These are phyloP conservation scores for Tilletia walkeri DNA, from an alignment of 1,284 basidiomycete species.

Conservation along the genomic window DNA sequence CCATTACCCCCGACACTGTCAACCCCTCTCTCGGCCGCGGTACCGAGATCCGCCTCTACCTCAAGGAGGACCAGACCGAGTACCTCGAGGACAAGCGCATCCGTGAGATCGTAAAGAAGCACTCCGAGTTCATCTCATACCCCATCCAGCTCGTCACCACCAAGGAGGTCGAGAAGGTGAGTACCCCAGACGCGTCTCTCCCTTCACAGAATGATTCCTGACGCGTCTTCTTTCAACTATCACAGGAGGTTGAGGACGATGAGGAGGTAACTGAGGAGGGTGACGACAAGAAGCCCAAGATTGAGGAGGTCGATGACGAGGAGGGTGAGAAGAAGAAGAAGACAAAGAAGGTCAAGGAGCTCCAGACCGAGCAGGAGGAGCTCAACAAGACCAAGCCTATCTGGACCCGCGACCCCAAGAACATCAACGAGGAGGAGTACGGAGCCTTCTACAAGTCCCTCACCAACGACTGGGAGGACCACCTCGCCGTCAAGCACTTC, in stretches of 20 bases:
- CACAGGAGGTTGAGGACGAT: slow-evolving; percentile 79
- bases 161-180: slow-evolving; percentile 84
- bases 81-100: slow-evolving; percentile 99
- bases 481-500: slow-evolving; percentile 99
- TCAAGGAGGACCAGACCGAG: slow-evolving; percentile 99
- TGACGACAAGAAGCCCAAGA: slow-evolving; percentile 70
- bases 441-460: slow-evolving; percentile 98
- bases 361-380: slow-evolving; percentile 76
- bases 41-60: slow-evolving; percentile 87
- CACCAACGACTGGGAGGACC: slow-evolving; percentile 98
- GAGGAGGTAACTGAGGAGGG: slow-evolving; percentile 63
- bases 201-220: background rate
- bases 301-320: slow-evolving; percentile 76
- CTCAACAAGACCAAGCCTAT: slow-evolving; percentile 99
- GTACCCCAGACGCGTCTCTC: background rate
- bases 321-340: slow-evolving; percentile 69
- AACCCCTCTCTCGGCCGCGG: slow-evolving; percentile 91
- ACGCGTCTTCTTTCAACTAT: background rate
- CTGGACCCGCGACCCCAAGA: slow-evolving; percentile 91
- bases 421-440: slow-evolving; percentile 95
- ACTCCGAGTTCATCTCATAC: slow-evolving; percentile 99
- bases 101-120: slow-evolving; percentile 99
- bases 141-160: slow-evolving; percentile 97
- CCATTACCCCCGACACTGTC: slow-evolving; percentile 88
- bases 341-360: slow-evolving; percentile 84